Evolutionary conservation across 176 grass and related monocot species (phyloP).

Genomic region (Canna indica): DNA sequence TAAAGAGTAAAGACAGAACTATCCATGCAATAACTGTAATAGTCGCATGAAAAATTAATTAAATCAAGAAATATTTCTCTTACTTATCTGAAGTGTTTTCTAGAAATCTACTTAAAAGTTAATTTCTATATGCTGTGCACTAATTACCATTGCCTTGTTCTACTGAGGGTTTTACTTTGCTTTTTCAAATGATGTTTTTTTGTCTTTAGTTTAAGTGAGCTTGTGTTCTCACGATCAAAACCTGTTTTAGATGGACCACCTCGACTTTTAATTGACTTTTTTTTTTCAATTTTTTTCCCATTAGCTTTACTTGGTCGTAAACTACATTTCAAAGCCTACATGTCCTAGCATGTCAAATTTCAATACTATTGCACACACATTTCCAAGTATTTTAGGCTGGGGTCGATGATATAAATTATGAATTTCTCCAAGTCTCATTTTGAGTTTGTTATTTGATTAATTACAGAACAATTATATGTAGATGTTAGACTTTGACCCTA

Average conservation of each 20-base stretch:
- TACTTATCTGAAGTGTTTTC: too few relatives aligned
- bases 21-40: too few relatives aligned
- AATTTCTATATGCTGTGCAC: too few relatives aligned
- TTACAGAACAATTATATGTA: not conserved
- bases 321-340: not conserved
- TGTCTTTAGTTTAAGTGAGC: not conserved
- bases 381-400: not conserved
- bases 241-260: not conserved
- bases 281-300: not conserved
- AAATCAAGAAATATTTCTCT: too few relatives aligned
- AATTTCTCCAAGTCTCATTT: not conserved
- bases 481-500: not conserved
- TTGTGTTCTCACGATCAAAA: not conserved
- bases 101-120: too few relatives aligned
- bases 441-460: not conserved
- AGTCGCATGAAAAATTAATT: too few relatives aligned
- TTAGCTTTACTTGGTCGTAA: not conserved
- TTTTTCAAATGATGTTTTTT: not conserved
- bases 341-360: not conserved
- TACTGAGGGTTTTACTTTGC: too few relatives aligned
- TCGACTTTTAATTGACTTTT: not conserved
- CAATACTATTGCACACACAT: not conserved
- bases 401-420: not conserved
- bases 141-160: too few relatives aligned
- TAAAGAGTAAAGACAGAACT: too few relatives aligned